Evolutionary conservation across 192 early-diverging fungal species (phyloP).

Genomic region (Piromyces finnis): DNA sequence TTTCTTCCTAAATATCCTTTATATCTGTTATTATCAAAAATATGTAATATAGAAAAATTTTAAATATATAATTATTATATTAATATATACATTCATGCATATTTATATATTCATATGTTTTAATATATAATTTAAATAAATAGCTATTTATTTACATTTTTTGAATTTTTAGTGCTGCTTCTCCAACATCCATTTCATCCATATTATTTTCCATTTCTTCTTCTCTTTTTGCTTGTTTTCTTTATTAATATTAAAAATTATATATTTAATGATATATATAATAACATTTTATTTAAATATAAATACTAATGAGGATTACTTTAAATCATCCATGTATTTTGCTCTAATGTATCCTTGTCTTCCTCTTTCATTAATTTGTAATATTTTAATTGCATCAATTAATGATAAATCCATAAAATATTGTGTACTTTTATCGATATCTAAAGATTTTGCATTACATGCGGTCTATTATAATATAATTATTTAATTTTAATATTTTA

Average conservation of each 20-base stretch:
- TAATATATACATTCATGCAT: neutral
- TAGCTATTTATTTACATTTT: slow-evolving; percentile 19
- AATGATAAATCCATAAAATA: slow-evolving; percentile 23
- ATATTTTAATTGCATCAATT: slow-evolving; percentile 24
- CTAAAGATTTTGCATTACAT: slow-evolving; percentile 24
- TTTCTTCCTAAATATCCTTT: slow-evolving; percentile 24
- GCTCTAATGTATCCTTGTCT: slow-evolving; percentile 31
- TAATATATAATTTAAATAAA: too few relatives aligned
- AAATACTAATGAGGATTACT: too few relatives aligned
- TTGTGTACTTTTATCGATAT: slow-evolving; percentile 13
- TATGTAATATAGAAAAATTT: too few relatives aligned
- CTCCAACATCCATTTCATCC: slow-evolving; percentile 27
- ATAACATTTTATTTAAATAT: too few relatives aligned
- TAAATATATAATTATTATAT: too few relatives aligned
- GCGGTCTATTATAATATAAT: slow-evolving; percentile 6
- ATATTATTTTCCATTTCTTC: slow-evolving; percentile 30
- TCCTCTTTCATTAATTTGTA: slow-evolving; percentile 36
- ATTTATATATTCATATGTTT: too few relatives aligned
- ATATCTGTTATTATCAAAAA: slow-evolving; percentile 9
- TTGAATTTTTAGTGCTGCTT: slow-evolving; percentile 28
- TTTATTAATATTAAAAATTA: neutral
- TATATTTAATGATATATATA: too few relatives aligned
- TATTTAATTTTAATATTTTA: too few relatives aligned
- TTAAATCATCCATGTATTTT: slow-evolving; percentile 43
- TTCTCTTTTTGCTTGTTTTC: slow-evolving; percentile 29